Base-by-base conservation (phyloP, 1,139 yeast species). In the Yamadazyma triangularis region DNA sequence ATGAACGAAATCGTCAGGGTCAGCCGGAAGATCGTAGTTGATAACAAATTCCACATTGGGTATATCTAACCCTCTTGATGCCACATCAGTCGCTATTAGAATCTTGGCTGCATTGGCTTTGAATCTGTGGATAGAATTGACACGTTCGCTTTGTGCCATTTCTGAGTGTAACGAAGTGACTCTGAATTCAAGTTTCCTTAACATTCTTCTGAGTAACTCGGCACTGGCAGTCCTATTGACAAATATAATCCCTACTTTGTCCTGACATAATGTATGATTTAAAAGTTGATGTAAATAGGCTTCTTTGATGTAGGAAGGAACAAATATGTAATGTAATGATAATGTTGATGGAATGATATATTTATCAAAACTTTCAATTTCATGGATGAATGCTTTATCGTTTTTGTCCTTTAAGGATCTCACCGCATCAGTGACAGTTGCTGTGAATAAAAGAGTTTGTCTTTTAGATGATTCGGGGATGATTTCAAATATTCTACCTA, bases 31-130 rank as follows among this genome's bases (percentile, higher is more conserved):
- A 52, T 93, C 98, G 50, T 75, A 91, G 53, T 93, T 91, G 21
- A 93, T 63, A 24, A 93, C 98, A 44, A 89, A 64, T 49, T 80
- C 91, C 4, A 91, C 98, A 4, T 77, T 70, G 2, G 98, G 98
- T 31, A 91, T 91, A 72, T 91, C 98, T 45, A 91, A 72, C 56
- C 99, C 99, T 73, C 99, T 79, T 25, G 95, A 79, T 3, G 96
- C 98, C 7, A 91, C 95, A 55, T 91, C 98, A 0, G 98, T 91
- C 3, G 97, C 96, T 24, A 91, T 81, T 34, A 91, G 61, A 1
- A 93, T 84, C 30, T 94, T 73, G 0, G 97, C 97, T 2, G 95
- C 96, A 33, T 86, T 86, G 0, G 97, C 97, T 47, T 91, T 76
- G 60, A 91, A 91, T 50, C 97, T 68, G 43, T 89, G 97, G 36